phyloP scores from a whole-genome alignment of 176 grass and related monocot genomes.

The Oryza longistaminata region DNA sequence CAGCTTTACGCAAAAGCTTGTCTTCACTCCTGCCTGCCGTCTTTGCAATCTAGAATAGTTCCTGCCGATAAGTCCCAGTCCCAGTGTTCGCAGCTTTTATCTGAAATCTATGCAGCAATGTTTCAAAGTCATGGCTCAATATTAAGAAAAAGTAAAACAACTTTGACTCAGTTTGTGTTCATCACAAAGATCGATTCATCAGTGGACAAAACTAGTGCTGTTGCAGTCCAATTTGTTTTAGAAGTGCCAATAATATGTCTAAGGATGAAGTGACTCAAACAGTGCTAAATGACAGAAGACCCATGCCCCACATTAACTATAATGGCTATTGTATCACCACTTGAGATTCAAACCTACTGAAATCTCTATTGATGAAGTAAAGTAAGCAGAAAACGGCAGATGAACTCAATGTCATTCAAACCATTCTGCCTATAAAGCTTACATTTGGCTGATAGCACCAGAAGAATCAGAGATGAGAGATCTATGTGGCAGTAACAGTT shows the following conservation, averaged over 20 bases:
- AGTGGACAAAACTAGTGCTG: conserved; percentile 28
- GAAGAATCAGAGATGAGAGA: conserved; percentile 12
- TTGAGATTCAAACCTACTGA: conserved; percentile 26
- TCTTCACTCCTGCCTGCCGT: conserved; percentile 32
- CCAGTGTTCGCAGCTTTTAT: conserved; percentile 13
- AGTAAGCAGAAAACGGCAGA: conserved; percentile 24
- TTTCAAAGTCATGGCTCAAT: conserved; percentile 22
- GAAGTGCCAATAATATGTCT: neutral
- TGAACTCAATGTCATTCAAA: neutral
- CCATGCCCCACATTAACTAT: conserved; percentile 32
- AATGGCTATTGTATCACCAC: conserved; percentile 11
- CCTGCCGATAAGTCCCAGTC: conserved; percentile 1
- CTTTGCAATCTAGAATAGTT: conserved; percentile 25
- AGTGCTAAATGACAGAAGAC: conserved; percentile 24
- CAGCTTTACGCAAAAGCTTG: conserved; percentile 25
- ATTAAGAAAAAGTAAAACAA: conserved; percentile 24
- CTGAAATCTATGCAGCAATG: conserved; percentile 35
- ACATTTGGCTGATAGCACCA: conserved; percentile 47
- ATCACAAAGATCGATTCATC: conserved; percentile 17
- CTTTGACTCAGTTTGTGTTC: conserved; percentile 32
- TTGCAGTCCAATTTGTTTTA: conserved; percentile 28
- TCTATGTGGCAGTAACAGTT: conserved; percentile 25
- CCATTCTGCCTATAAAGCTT: conserved; percentile 33
- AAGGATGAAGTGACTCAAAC: conserved; percentile 1
- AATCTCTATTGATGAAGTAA: conserved; percentile 25